Base-by-base conservation (phyloP, 2,329 filamentous ascomycete species). In the Apiospora rasikravindrae region DNA sequence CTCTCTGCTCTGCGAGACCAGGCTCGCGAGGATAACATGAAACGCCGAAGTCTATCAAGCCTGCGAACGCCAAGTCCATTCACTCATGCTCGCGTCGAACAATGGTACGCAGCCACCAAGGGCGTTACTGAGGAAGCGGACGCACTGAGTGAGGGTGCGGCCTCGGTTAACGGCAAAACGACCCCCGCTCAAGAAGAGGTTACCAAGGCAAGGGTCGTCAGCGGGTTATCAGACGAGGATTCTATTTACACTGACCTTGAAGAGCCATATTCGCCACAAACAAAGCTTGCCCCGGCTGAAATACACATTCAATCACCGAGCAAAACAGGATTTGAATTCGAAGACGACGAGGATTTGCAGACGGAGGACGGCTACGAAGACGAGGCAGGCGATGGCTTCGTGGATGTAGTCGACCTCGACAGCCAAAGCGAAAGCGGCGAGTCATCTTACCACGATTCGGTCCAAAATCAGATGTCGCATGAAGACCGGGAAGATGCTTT, bases 401-500 rank as follows among this genome's bases (percentile, higher is more conserved):
- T 69, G 19, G 78, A 80, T 47, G 78, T 82, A 11, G 78, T 80
- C 11, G 81, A 82, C 57, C 78, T 78, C 57, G 76, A 76, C 26
- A 92, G 91, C 77, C 91, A 94, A 76, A 90, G 91, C 77, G 91
- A 94, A 76, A 90, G 91, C 74, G 86, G 89, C 77, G 87, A 90
- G 70, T 89, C 89, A 16, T 84, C 91, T 8, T 91, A 93, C 77
- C 89, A 92, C 76, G 90, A 91, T 76, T 84, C 87, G 0, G 80
- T 87, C 67, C 86, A 89, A 71, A 87, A 89, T 69, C 87, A 88
- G 11, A 83, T 93, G 7, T 94, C 94, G 0, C 96, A 98, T 78
- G 96, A 98, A 83, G 95, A 98, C 81, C 93, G 96, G 26, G 92
- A 95, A 76, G 96, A 98, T 81, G 95, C 95, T 0, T 98, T 98